Percentiles rank a stretch among this genome's conserved stretches.
phyloP scores from a whole-genome alignment of 164 flowering plant genomes.

The Tinospora cordifolia region DNA sequence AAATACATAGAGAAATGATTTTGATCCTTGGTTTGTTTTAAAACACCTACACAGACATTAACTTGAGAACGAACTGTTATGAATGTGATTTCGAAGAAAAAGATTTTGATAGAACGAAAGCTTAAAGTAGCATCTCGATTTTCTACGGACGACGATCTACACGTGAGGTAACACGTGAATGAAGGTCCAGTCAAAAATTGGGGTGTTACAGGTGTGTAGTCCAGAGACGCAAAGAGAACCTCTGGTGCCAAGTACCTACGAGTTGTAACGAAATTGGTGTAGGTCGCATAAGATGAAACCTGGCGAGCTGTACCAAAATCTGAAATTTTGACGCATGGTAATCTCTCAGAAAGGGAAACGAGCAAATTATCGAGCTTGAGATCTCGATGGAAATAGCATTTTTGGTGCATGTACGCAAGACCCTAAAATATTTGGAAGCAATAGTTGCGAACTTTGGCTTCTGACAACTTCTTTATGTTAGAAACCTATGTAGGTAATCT shows the following conservation, averaged over 20 bases:
- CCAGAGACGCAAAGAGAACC: conserved; percentile 62
- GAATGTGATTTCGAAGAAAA: no score
- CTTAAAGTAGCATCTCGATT: no score
- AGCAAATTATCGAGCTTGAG: neutral
- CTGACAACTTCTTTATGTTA: neutral
- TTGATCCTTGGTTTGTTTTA: no score
- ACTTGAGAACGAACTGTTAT: no score
- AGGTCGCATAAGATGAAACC: conserved; percentile 58
- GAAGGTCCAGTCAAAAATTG: no score
- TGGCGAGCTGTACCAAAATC: conserved; percentile 94
- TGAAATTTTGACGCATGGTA: conserved; percentile 66
- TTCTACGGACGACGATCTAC: no score
- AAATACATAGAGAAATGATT: no score
- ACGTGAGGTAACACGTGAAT: no score
- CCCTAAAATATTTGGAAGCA: neutral
- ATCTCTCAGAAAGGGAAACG: conserved; percentile 11
- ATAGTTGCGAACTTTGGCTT: neutral
- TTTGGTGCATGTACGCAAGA: neutral
- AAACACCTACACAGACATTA: no score
- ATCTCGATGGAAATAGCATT: neutral
- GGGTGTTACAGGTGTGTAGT: conserved; percentile 37
- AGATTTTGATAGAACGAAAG: no score
- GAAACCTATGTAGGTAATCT: no score
- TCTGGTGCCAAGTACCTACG: conserved; percentile 93
- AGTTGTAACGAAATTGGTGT: conserved; percentile 72